Evolutionary conservation across 768 basidiomycete species (phyloP).

Genomic region (Plicaturopsis crispa): DNA sequence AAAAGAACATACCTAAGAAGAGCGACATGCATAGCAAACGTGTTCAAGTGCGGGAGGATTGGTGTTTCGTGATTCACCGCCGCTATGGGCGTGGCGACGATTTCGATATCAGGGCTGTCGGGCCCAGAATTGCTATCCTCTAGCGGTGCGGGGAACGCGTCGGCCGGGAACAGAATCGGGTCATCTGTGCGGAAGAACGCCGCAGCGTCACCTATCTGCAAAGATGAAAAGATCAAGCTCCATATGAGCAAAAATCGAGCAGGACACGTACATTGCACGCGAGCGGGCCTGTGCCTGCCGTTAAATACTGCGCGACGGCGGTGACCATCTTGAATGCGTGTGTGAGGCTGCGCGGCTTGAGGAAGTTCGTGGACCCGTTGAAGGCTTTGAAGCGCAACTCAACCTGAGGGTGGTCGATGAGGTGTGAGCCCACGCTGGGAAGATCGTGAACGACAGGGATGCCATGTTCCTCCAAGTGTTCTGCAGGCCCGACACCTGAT

Average conservation of each 20-base stretch:
- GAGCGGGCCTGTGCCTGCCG: slow-evolving; percentile 40
- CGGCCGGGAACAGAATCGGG: slow-evolving; percentile 34
- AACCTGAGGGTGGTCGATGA: slow-evolving; percentile 62
- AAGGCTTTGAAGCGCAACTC: slow-evolving; percentile 43
- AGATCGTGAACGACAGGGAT: slow-evolving; percentile 57
- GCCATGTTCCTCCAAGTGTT: slow-evolving; percentile 39
- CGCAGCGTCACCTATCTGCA: slow-evolving; percentile 37
- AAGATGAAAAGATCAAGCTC: too few species aligned
- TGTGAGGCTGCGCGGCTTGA: slow-evolving; percentile 19
- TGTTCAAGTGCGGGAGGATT: slow-evolving; percentile 28
- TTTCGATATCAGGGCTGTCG: slow-evolving; percentile 34
- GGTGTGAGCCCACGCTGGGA: slow-evolving; percentile 67
- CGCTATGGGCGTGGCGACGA: slow-evolving; percentile 30
- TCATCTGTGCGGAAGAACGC: slow-evolving; percentile 48
- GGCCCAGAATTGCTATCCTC: slow-evolving; percentile 31
- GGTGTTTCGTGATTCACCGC: slow-evolving; percentile 31
- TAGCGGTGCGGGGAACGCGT: slow-evolving; percentile 27
- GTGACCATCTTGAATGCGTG: slow-evolving; percentile 22
- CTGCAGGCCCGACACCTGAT: slow-evolving; percentile 69
- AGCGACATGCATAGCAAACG: slow-evolving; percentile 33
- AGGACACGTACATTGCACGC: slow-evolving; percentile 39
- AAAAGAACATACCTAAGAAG: slow-evolving; percentile 28
- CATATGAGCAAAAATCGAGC: neutral
- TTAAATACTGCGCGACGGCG: slow-evolving; percentile 33
- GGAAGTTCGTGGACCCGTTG: slow-evolving; percentile 31